Percentiles rank a stretch among this genome's conserved stretches.
Evolutionary conservation across 768 basidiomycete genomes (phyloP).

Genomic region (Calocybe gangraenosa): DNA sequence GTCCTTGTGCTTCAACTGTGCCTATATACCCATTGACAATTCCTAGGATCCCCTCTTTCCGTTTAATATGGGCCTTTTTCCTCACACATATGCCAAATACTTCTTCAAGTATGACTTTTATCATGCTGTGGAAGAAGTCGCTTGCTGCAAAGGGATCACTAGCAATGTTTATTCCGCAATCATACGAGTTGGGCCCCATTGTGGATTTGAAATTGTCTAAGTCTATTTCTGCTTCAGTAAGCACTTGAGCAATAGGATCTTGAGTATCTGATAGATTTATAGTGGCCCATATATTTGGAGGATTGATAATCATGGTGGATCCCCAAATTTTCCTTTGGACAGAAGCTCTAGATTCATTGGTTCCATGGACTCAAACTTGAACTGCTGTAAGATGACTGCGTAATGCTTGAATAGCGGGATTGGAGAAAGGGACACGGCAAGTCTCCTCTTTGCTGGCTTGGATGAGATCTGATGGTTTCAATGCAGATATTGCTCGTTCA

Average conservation of each 20-base stretch:
- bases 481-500: slow-evolving; percentile 13
- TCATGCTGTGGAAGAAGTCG: slow-evolving; percentile 34
- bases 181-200: slow-evolving; percentile 18
- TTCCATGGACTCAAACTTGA: slow-evolving; percentile 21
- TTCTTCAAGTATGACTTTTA: slow-evolving; percentile 23
- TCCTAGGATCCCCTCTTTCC: slow-evolving; percentile 29
- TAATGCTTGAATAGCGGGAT: slow-evolving; percentile 22
- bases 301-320: slow-evolving; percentile 22
- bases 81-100: slow-evolving; percentile 28
- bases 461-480: slow-evolving; percentile 26
- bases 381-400: slow-evolving; percentile 22
- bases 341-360: slow-evolving; percentile 24
- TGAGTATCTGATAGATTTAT: slow-evolving; percentile 37
- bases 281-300: slow-evolving; percentile 38
- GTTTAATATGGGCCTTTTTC: background rate
- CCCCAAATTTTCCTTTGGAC: slow-evolving; percentile 33
- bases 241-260: slow-evolving; percentile 40
- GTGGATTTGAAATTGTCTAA: slow-evolving; percentile 30
- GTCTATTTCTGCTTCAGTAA: slow-evolving; percentile 39
- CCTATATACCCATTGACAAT: slow-evolving; percentile 29
- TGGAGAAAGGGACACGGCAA: slow-evolving; percentile 12
- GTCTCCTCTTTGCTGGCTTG: slow-evolving; percentile 31
- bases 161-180: slow-evolving; percentile 25
- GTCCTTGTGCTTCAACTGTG: slow-evolving; percentile 35
- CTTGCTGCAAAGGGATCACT: slow-evolving; percentile 37